Percentiles rank a stretch among this genome's conserved stretches.
phyloP scores from a whole-genome alignment of 2,329 filamentous ascomycete genomes.

The Calonectria ilicicola region DNA sequence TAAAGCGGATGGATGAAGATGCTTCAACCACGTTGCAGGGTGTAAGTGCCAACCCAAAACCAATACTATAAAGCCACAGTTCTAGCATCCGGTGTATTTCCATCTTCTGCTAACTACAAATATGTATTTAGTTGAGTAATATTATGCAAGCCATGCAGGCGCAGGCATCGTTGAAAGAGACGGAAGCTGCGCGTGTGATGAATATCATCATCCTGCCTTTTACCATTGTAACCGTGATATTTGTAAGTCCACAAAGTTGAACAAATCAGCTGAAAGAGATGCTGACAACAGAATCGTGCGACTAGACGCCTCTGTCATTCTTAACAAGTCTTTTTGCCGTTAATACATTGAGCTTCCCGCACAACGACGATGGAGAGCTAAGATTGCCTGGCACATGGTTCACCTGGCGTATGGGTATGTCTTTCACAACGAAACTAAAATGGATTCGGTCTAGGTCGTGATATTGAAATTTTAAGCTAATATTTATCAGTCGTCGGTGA shows the following conservation, averaged over 20 bases:
- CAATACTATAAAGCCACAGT: not conserved
- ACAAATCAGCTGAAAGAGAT: no score
- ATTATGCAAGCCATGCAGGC: conserved; percentile 28
- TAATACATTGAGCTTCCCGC: conserved; percentile 10
- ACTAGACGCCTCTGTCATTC: conserved; percentile 30
- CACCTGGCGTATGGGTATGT: not conserved
- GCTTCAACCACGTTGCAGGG: not conserved
- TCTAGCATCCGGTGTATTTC: not conserved
- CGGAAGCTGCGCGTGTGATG: conserved; percentile 16
- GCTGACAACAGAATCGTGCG: not conserved
- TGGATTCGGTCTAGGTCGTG: no score
- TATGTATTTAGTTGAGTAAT: conserved; percentile 12
- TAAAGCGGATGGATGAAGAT: not conserved
- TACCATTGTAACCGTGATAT: conserved; percentile 28
- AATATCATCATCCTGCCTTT: conserved; percentile 28
- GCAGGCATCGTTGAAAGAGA: conserved; percentile 28
- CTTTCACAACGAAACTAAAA: no score
- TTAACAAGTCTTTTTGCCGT: conserved; percentile 31
- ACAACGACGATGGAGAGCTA: conserved; percentile 22
- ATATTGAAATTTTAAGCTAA: not conserved
- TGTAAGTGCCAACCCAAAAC: not conserved
- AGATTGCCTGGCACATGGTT: not conserved
- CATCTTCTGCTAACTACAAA: not conserved
- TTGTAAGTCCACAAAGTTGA: no score
- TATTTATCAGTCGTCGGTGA: not conserved